These are phyloP conservation scores for Penicillium maclennaniae DNA, from an alignment of 495 filamentous ascomycete genomes.

Conservation along the genomic window DNA sequence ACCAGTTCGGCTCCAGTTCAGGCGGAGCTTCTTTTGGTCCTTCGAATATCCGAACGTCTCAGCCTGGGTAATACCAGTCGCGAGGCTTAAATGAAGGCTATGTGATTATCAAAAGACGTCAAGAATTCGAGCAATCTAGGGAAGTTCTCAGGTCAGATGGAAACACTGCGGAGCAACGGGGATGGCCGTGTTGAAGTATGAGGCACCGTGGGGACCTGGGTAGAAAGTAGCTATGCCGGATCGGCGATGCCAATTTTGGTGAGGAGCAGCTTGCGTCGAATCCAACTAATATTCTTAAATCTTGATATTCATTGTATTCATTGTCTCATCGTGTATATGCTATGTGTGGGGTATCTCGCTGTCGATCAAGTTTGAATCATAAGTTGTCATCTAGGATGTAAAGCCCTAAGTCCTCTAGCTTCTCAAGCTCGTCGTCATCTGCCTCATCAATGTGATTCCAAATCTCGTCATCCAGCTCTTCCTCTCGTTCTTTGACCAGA, in stretches of 20 bases:
- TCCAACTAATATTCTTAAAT: neutral
- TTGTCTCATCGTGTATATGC: neutral
- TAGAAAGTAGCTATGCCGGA: neutral
- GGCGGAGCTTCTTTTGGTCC: neutral
- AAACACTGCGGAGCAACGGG: neutral
- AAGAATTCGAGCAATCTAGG: neutral
- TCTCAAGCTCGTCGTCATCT: constrained; percentile 9
- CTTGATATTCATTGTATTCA: neutral
- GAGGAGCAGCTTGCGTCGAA: neutral
- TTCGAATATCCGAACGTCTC: too few relatives aligned
- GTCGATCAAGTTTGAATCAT: neutral
- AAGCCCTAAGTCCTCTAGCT: constrained; percentile 5
- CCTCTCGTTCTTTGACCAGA: neutral
- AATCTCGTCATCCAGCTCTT: constrained; percentile 2
- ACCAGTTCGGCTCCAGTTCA: neutral
- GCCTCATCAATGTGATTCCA: constrained; percentile 11
- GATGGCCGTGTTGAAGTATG: neutral
- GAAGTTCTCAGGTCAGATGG: neutral
- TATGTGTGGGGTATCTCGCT: neutral
- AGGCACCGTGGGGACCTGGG: neutral
- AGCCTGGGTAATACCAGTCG: neutral
- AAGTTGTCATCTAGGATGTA: neutral
- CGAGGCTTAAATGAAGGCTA: neutral
- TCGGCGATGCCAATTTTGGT: neutral
- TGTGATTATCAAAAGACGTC: neutral